These are phyloP conservation scores for Taphrina flavorubra DNA, from an alignment of 1,139 yeast genomes.

Conservation along the genomic window DNA sequence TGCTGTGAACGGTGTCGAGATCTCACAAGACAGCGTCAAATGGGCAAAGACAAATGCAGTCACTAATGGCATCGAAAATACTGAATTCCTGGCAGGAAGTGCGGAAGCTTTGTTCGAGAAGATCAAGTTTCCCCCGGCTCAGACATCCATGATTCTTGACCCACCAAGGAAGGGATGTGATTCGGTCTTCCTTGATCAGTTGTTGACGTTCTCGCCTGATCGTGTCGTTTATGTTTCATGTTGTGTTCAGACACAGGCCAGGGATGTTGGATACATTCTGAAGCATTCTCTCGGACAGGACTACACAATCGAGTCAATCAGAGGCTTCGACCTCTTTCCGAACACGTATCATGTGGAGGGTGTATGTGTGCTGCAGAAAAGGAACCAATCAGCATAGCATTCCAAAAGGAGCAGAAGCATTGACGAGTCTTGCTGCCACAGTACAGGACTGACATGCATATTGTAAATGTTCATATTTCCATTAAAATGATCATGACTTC, in stretches of 20 bases:
- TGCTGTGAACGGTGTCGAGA: slow-evolving; percentile 90
- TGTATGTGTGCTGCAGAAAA: slow-evolving; percentile 64
- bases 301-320: slow-evolving; percentile 76
- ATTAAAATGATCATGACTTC: too few relatives aligned
- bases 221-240: slow-evolving; percentile 91
- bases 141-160: slow-evolving; percentile 89
- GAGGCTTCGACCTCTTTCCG: slow-evolving; percentile 97
- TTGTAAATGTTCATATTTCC: too few relatives aligned
- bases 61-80: slow-evolving; percentile 73
- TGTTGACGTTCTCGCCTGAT: slow-evolving; percentile 80
- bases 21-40: slow-evolving; percentile 85
- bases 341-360: slow-evolving; percentile 96
- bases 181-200: slow-evolving; percentile 79
- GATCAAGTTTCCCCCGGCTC: slow-evolving; percentile 61
- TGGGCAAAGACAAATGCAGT: slow-evolving; percentile 85
- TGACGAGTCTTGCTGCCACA: too few relatives aligned
- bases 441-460: too few relatives aligned
- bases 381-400: not conserved
- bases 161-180: slow-evolving; percentile 99
- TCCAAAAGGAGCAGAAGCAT: too few relatives aligned
- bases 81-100: slow-evolving; percentile 85
- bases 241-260: slow-evolving; percentile 96
- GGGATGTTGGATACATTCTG: slow-evolving; percentile 85
- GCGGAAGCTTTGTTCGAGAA: slow-evolving; percentile 87
- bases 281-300: slow-evolving; percentile 60